phyloP scores from a whole-genome alignment of 192 early-diverging fungal species.

The Oehlia diaphana region DNA sequence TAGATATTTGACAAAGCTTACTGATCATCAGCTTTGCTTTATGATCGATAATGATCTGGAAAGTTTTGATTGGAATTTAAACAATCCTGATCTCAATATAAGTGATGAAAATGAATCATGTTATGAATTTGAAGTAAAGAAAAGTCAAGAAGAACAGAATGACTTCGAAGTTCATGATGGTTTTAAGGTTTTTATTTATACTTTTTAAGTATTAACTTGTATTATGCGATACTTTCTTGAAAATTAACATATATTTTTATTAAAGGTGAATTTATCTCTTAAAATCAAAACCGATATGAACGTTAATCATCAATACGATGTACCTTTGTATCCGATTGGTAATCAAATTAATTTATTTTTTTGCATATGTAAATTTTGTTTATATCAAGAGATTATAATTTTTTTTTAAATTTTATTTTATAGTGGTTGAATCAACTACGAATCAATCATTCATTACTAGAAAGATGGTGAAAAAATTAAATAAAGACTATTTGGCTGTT shows the following conservation, averaged over 20 bases:
- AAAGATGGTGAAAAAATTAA: background rate
- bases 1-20: slow-evolving; percentile 26
- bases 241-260: background rate
- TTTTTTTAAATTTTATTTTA: no score
- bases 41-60: slow-evolving; percentile 22
- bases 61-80: slow-evolving; percentile 15
- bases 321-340: background rate
- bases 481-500: background rate
- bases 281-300: background rate
- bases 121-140: slow-evolving; percentile 15
- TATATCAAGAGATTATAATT: no score
- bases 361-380: no score
- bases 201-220: background rate
- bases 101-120: background rate
- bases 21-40: slow-evolving; percentile 23
- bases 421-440: slow-evolving; percentile 14
- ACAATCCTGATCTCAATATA: background rate
- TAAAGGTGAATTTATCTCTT: background rate
- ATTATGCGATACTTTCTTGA: no score
- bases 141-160: slow-evolving; percentile 22
- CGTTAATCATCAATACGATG: background rate
- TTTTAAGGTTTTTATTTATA: slow-evolving; percentile 10
- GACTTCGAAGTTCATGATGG: background rate
- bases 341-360: background rate
- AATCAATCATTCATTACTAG: slow-evolving; percentile 10